phyloP scores from a whole-genome alignment of 2,329 filamentous ascomycete genomes.

The Neofusicoccum laricinum region DNA sequence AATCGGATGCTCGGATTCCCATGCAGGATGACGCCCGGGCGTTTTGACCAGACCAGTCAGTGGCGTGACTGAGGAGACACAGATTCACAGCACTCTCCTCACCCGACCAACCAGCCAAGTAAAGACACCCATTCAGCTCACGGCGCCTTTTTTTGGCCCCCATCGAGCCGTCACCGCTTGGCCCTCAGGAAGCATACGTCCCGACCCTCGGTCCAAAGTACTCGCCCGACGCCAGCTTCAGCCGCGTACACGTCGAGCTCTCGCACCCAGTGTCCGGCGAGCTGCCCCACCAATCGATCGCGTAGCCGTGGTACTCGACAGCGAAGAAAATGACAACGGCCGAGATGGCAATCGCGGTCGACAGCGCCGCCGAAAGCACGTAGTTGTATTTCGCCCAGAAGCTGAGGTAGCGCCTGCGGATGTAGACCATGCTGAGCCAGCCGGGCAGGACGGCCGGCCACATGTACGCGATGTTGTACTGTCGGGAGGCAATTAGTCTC shows the following conservation, averaged over 20 bases:
- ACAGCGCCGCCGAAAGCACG: slow-evolving; percentile 67
- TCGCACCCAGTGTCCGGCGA: neutral
- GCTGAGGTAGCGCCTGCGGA: slow-evolving; percentile 44
- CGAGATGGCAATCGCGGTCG: slow-evolving; percentile 64
- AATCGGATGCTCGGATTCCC: too few relatives aligned
- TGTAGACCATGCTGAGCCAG: slow-evolving; percentile 55
- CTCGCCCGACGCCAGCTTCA: neutral
- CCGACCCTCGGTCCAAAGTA: neutral
- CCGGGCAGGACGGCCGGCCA: slow-evolving; percentile 47
- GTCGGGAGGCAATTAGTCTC: too few relatives aligned
- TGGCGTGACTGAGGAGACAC: too few relatives aligned
- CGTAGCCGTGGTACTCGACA: slow-evolving; percentile 56
- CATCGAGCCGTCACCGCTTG: neutral
- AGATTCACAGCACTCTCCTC: too few relatives aligned
- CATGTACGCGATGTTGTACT: slow-evolving; percentile 51
- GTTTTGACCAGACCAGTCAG: too few relatives aligned
- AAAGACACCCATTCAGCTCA: too few relatives aligned
- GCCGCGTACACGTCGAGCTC: neutral
- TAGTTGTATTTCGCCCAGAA: slow-evolving; percentile 68
- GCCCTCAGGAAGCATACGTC: neutral
- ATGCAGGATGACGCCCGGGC: too few relatives aligned
- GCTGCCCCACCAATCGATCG: slow-evolving; percentile 62
- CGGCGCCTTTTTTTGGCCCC: neutral
- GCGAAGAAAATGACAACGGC: slow-evolving; percentile 70
- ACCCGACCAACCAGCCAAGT: too few relatives aligned